A percentile compares a stretch with the other conserved stretches of the same genome.
phyloP scores from a whole-genome alignment of 495 filamentous ascomycete genomes.

The Eremomyces bilateralis region DNA sequence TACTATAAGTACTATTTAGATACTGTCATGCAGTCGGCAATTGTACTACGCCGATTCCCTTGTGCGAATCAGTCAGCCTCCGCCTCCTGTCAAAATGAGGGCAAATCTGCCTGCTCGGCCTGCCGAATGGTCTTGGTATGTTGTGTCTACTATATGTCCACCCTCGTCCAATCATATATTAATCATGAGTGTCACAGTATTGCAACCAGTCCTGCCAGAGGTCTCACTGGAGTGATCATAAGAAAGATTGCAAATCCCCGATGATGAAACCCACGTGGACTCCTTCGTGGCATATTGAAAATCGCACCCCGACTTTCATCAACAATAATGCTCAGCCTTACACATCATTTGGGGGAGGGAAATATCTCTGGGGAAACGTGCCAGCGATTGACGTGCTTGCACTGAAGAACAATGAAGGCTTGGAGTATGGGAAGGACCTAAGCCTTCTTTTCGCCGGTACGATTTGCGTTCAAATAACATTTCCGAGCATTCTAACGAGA shows the following conservation, averaged over 20 bases:
- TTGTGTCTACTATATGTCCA: too few relatives aligned
- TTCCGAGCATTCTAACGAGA: neutral
- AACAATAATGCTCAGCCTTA: neutral
- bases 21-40: too few relatives aligned
- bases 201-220: neutral
- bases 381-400: slow-evolving; percentile 1
- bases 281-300: neutral
- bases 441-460: neutral
- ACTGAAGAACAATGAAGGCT: neutral
- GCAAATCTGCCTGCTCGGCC: too few relatives aligned
- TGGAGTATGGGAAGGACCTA: neutral
- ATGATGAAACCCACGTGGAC: neutral
- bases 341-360: neutral
- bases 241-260: neutral
- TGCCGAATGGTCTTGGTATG: too few relatives aligned
- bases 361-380: slow-evolving; percentile 1
- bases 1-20: too few relatives aligned
- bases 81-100: too few relatives aligned
- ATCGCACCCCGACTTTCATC: neutral
- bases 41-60: too few relatives aligned
- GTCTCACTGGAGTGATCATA: neutral
- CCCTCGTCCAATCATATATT: too few relatives aligned
- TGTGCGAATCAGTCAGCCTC: too few relatives aligned
- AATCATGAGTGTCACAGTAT: too few relatives aligned
- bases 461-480: neutral